Evolutionary conservation across 2,329 filamentous ascomycete genomes (phyloP).

Genomic region (Ilyonectria robusta): DNA sequence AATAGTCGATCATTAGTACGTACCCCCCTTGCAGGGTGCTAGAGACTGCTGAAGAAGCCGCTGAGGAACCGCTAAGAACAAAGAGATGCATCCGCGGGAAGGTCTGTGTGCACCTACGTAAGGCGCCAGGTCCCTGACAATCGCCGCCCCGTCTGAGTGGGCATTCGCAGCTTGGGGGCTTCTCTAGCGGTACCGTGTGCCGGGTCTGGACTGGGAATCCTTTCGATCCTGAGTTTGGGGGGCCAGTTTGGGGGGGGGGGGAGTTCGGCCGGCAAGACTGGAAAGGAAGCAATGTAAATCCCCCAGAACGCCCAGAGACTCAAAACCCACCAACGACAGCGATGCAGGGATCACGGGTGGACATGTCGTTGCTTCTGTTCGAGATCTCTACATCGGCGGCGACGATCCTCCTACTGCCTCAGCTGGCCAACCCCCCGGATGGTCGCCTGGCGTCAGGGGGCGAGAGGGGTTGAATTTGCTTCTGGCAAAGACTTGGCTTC

Average conservation of each 20-base stretch:
- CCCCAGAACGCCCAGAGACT: conserved; percentile 4
- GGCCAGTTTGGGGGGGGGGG: neutral
- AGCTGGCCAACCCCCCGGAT: conserved; percentile 14
- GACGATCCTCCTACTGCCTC: conserved; percentile 15
- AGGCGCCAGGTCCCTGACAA: neutral
- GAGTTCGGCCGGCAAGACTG: no score
- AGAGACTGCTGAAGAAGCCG: conserved; percentile 15
- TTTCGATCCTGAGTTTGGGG: neutral
- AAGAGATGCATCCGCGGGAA: neutral
- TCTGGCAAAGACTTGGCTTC: conserved; percentile 4
- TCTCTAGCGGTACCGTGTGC: neutral
- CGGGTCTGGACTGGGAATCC: neutral
- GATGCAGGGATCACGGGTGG: conserved; percentile 19
- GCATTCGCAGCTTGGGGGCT: neutral
- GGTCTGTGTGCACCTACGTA: conserved; percentile 5
- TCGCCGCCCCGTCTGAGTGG: neutral
- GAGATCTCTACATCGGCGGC: conserved; percentile 13
- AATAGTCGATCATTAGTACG: neutral
- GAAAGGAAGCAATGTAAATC: conserved; percentile 17
- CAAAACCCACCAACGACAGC: neutral
- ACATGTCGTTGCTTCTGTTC: conserved; percentile 11
- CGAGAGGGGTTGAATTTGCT: conserved; percentile 15
- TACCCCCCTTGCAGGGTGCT: conserved; percentile 11
- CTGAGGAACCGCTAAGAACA: neutral
- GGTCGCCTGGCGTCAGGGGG: conserved; percentile 8